Base-by-base conservation (phyloP, 176 grass and related monocot genomes). In the Carex scoparia region DNA sequence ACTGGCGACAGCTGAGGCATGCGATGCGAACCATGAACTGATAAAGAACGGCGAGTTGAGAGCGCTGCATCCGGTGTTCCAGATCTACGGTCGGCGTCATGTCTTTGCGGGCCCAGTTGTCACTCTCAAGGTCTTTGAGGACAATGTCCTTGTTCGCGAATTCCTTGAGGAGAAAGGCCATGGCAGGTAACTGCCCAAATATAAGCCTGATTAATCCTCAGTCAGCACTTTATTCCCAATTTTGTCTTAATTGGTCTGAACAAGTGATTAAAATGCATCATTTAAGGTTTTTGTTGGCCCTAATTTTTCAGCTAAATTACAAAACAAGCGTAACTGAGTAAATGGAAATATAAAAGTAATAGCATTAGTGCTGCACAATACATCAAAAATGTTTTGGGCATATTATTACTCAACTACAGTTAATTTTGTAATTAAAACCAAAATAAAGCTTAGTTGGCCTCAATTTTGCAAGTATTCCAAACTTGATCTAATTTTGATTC, bases 51-150 rank as follows among this genome's bases (percentile, higher is more conserved):
- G 94, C 0, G 94, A 97, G 87, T 85, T 97, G 1, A 90, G 92
- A 0, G 94, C 90, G 5, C 88, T 97, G 49, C 90, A 94, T 5
- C 92, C 94, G 4, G 35, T 91, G 69, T 94, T 97, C 75, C 87
- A 89, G 74, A 90, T 92, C 85, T 94, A 92, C 2, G 92, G 94
- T 4, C 88, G 90, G 67, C 85, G 92, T 57, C 88, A 88, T 59
- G 88, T 92, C 7, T 97, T 97, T 1, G 87, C 94, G 0, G 94
- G 94, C 4, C 94, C 94, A 1, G 65, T 92, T 0, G 94, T 91
- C 61, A 97, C 94, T 2, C 88, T 97, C 42, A 97, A 97, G 90
- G 90, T 97, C 1, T 97, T 91, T 0, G 94, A 97, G 78, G 94
- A 97, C 85, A 97, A 97, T 18, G 94, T 97, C 2, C 84, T 97